phyloP scores from a whole-genome alignment of 83 land plant genomes.

The Thuja plicata region DNA sequence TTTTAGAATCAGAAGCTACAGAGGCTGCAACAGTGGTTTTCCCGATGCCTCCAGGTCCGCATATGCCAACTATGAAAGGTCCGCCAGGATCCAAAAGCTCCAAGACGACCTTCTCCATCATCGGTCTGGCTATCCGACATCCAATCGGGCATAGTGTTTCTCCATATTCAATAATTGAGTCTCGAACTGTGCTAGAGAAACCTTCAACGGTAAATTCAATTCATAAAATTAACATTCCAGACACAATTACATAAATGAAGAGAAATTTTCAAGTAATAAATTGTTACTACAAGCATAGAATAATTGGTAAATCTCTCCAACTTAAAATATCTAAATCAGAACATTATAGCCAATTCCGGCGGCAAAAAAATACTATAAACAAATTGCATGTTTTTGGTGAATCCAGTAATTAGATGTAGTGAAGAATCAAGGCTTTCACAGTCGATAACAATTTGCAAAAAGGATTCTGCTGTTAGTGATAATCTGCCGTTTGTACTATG shows the following conservation, averaged over 20 bases:
- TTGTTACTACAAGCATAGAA: background rate
- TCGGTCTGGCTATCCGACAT: background rate
- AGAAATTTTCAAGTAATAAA: background rate
- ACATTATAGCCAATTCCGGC: background rate
- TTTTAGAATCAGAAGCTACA: slow-evolving; percentile 14
- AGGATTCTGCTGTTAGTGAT: no score
- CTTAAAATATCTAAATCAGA: background rate
- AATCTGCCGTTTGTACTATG: no score
- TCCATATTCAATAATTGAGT: background rate
- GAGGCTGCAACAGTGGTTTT: slow-evolving; percentile 20
- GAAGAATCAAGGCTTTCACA: no score
- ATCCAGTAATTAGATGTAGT: background rate
- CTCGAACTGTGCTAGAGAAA: background rate
- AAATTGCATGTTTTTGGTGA: background rate
- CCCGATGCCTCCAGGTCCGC: slow-evolving; percentile 19
- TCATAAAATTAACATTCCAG: background rate
- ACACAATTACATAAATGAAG: background rate
- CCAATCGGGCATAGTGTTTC: background rate
- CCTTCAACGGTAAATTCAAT: background rate
- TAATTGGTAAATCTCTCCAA: background rate
- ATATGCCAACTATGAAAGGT: slow-evolving; percentile 15
- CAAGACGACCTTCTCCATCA: slow-evolving; percentile 6
- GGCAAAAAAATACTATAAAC: background rate
- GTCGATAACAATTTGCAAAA: no score
- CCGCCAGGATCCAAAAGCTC: slow-evolving; percentile 15